Evolutionary conservation across 1,284 basidiomycete genomes (phyloP), one percentile per base, ranked within the genome.

Genomic region (Fomes fomentarius): DNA sequence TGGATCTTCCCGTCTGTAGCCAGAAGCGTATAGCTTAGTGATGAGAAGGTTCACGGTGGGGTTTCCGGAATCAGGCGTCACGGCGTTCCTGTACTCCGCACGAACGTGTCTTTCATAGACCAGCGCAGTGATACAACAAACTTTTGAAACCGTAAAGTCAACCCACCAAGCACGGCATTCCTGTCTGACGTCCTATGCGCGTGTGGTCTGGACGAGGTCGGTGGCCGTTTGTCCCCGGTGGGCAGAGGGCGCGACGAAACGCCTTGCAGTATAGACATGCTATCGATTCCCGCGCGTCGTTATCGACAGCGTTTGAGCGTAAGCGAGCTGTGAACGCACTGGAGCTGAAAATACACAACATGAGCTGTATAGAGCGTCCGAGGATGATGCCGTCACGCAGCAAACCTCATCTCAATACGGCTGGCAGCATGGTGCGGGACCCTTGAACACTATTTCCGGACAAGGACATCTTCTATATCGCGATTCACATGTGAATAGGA

Each of bases 11-110:
- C 42, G 47, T 33, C 35, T 39, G 43, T 49, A 61, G 43, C 37
- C 47, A 55, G 53, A 61, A 60, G 59, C 50, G 56, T 56, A 57
- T 61, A 57, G 47, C 38, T 34, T 53, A 50, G 48, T 42, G 37
- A 41, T 37, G 30, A 43, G 31, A 47, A 33, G 15, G 19, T 41
- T 21, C 19, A 25, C 22, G 33, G 12, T 17, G 26, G 41, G 41
- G 15, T 31, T 28, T 31, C 25, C 34, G 45, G 33, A 30, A 35
- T 28, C 25, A 14, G 12, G 2, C 30, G 28, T 41, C 22, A 37
- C n/a, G 44, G 50, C n/a, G 37, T n/a, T 31, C 24, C 14, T 24
- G 30, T 35, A 24, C 8, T 25, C 17, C 31, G 14, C 30, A 34
- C 9, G 43, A 38, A 38, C 39, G 40, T 48, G 52, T 14, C 19